A percentile compares a stretch with the other conserved stretches of the same genome.
phyloP scores from a whole-genome alignment of 2,329 filamentous ascomycete genomes.

The Paecilomyces dactylethromorphus region DNA sequence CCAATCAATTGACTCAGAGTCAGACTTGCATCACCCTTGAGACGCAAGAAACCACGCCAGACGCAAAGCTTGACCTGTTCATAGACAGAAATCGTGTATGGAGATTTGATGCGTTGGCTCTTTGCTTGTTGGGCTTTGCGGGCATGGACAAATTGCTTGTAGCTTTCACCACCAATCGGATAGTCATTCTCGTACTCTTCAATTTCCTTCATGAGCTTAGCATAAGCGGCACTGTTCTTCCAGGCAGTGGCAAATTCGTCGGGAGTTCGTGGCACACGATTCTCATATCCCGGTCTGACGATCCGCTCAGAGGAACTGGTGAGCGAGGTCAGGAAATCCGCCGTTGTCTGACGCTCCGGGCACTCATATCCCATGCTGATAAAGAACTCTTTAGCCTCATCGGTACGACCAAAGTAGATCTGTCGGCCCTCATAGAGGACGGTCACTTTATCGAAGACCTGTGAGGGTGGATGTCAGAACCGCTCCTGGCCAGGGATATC shows the following conservation, averaged over 20 bases:
- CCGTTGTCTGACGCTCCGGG: slow-evolving; percentile 55
- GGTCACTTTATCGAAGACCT: slow-evolving; percentile 61
- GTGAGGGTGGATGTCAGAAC: slow-evolving; percentile 19
- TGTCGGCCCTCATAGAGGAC: slow-evolving; percentile 64
- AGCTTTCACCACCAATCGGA: slow-evolving; percentile 9
- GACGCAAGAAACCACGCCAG: slow-evolving; percentile 68
- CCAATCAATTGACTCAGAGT: not conserved
- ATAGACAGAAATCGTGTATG: slow-evolving; percentile 66
- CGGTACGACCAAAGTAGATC: slow-evolving; percentile 62
- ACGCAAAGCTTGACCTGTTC: slow-evolving; percentile 68
- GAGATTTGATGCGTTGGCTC: slow-evolving; percentile 44
- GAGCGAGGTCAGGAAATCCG: slow-evolving; percentile 59
- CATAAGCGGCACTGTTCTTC: slow-evolving; percentile 46
- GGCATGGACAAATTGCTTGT: not conserved
- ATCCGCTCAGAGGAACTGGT: slow-evolving; percentile 55
- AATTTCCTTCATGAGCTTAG: slow-evolving; percentile 32
- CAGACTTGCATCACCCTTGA: slow-evolving; percentile 65
- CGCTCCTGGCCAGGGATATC: not conserved
- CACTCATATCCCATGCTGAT: slow-evolving; percentile 59
- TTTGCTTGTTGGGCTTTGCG: not conserved
- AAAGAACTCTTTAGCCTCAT: slow-evolving; percentile 55
- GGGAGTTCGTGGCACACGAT: slow-evolving; percentile 57
- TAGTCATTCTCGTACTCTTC: slow-evolving; percentile 30
- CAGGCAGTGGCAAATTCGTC: slow-evolving; percentile 59
- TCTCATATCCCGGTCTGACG: slow-evolving; percentile 52